Evolutionary conservation across 768 basidiomycete genomes (phyloP).

Genomic region (Daedalea quercina): DNA sequence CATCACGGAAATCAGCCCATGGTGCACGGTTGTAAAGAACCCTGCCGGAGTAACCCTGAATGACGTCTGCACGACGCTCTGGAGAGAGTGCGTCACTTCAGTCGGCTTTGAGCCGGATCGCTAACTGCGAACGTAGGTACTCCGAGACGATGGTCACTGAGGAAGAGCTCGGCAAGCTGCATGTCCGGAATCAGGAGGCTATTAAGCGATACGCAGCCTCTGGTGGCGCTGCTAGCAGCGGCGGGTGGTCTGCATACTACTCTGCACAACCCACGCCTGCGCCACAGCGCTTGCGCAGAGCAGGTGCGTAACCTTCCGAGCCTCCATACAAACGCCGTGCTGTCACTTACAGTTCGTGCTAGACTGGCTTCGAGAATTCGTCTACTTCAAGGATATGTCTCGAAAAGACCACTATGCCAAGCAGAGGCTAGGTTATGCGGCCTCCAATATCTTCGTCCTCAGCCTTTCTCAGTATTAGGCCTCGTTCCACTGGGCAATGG

Average conservation of each 20-base stretch:
- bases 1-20: slow-evolving; percentile 51
- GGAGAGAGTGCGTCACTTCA: slow-evolving; percentile 59
- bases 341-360: not conserved
- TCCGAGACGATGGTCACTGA: slow-evolving; percentile 63
- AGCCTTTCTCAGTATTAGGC: slow-evolving; percentile 9
- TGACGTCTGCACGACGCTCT: slow-evolving; percentile 67
- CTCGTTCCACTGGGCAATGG: not conserved
- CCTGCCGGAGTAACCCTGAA: slow-evolving; percentile 67
- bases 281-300: slow-evolving; percentile 49
- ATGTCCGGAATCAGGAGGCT: slow-evolving; percentile 62
- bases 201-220: slow-evolving; percentile 53
- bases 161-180: slow-evolving; percentile 52
- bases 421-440: slow-evolving; percentile 64
- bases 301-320: slow-evolving; percentile 39
- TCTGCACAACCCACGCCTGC: slow-evolving; percentile 35
- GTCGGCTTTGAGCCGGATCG: not conserved
- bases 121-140: slow-evolving; percentile 40
- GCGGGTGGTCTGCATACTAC: slow-evolving; percentile 40
- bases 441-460: slow-evolving; percentile 78
- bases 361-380: slow-evolving; percentile 77
- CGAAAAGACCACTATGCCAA: slow-evolving; percentile 55
- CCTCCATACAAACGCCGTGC: not conserved
- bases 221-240: slow-evolving; percentile 17
- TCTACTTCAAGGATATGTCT: slow-evolving; percentile 59
- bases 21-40: slow-evolving; percentile 74